Evolutionary conservation across 768 basidiomycete genomes (phyloP), one percentile per base, ranked within the genome.

Genomic region (Asterophora parasitica): DNA sequence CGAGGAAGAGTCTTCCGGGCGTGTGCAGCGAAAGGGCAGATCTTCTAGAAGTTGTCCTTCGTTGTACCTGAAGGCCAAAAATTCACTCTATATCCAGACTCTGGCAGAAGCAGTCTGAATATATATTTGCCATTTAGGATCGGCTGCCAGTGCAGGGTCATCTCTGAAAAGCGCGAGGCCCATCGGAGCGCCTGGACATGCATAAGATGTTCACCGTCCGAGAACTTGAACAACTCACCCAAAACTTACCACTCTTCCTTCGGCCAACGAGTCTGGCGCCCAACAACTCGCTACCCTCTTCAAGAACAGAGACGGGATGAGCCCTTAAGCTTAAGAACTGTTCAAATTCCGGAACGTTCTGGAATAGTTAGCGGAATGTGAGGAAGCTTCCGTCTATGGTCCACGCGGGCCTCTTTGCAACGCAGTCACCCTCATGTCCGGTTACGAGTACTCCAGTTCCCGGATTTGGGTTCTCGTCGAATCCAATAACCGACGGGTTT

Each of bases 251-350:
- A 40, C 74, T 76, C 69, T 76, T 77, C 77, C 77, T 79, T 15
- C 79, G 65, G 10, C 79, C 79, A 17, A 79, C 65, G 51, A 79
- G 63, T 44, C 78, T 67, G 13, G 78, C 78, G 33, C 77, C 77
- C 13, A 75, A 64, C n/a, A 78, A 65, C 15, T 73, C 76, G 34
- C 70, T 70, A 13, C 77, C 75, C 48, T 76, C 61, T 42, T 68
- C 54, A 7, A 50, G 62, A 39, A 63, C 47, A 13, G 55, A 51
- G 23, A 76, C 54, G 5, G 76, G 69, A 54, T 78, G 67, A 40
- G 64, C 56, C 13, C 58, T 56, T 41, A 77, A 58, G 65, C n/a
- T n/a, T n/a, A n/a, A n/a, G n/a, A 74, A 78, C 6, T 70, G 55
- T 59, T 76, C 58, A 60, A 77, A 79, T 49, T 79, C 76, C 3